Evolutionary conservation across 371 early-diverging fungal genomes (phyloP).

Genomic region (Mortierella sp.): DNA sequence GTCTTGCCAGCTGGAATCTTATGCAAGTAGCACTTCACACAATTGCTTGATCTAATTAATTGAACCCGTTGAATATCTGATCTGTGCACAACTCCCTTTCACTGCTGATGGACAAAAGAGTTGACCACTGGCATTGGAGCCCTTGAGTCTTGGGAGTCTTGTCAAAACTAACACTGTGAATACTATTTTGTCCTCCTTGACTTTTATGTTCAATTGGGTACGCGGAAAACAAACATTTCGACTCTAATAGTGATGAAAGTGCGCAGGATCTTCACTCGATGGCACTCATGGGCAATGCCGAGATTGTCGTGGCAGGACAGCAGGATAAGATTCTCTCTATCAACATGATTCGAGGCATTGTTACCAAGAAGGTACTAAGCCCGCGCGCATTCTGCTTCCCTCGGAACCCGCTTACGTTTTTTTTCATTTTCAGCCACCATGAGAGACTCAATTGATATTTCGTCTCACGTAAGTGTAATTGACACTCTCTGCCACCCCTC

Average conservation of each 20-base stretch:
- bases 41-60: constrained; percentile 10
- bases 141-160: background rate
- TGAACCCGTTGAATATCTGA: background rate
- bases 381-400: background rate
- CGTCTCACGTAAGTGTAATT: background rate
- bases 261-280: constrained; percentile 76
- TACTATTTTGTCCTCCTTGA: background rate
- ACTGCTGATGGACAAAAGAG: too few species aligned
- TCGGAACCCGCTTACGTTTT: too few species aligned
- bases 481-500: background rate
- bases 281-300: constrained; percentile 75
- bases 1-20: constrained; percentile 78
- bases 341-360: constrained; percentile 76
- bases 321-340: constrained; percentile 73
- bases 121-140: background rate
- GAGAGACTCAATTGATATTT: background rate
- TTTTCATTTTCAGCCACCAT: background rate
- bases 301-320: constrained; percentile 77
- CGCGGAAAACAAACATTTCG: background rate
- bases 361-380: constrained; percentile 64
- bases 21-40: constrained; percentile 56
- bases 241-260: constrained; percentile 62
- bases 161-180: background rate
- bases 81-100: background rate
- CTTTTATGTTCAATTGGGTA: background rate